Evolutionary conservation across 2,329 filamentous ascomycete species (phyloP).

Genomic region (Scortechinia acanthostroma): DNA sequence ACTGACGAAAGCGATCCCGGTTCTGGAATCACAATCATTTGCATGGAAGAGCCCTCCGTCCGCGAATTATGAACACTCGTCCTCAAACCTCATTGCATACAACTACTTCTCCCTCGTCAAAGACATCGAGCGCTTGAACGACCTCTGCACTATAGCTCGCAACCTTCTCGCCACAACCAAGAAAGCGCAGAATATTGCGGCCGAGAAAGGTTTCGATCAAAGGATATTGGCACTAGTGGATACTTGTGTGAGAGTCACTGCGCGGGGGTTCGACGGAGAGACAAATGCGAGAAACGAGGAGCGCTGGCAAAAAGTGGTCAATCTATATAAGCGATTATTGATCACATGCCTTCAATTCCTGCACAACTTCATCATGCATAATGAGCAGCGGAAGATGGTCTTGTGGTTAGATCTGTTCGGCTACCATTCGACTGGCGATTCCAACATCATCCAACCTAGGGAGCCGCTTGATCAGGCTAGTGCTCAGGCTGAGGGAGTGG

Average conservation of each 20-base stretch:
- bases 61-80: constrained; percentile 48
- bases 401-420: constrained; percentile 62
- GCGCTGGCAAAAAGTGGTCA: constrained; percentile 38
- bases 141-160: constrained; percentile 51
- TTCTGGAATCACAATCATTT: constrained; percentile 54
- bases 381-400: constrained; percentile 57
- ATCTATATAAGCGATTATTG: constrained; percentile 57
- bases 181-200: constrained; percentile 54
- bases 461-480: constrained; percentile 26
- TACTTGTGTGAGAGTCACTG: constrained; percentile 57
- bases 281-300: constrained; percentile 53
- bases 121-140: constrained; percentile 55
- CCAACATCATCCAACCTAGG: constrained; percentile 30
- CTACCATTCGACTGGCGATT: constrained; percentile 35
- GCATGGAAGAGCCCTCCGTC: constrained; percentile 46
- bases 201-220: constrained; percentile 49
- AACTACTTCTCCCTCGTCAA: constrained; percentile 11
- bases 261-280: constrained; percentile 57
- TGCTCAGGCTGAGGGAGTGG: constrained; percentile 23
- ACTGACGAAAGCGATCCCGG: constrained; percentile 49
- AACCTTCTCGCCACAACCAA: constrained; percentile 56
- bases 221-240: constrained; percentile 54
- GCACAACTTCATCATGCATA: constrained; percentile 60
- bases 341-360: constrained; percentile 61
- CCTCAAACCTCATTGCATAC: constrained; percentile 45